phyloP scores from a whole-genome alignment of 192 early-diverging fungal genomes.

The Blastocladiella britannica region DNA sequence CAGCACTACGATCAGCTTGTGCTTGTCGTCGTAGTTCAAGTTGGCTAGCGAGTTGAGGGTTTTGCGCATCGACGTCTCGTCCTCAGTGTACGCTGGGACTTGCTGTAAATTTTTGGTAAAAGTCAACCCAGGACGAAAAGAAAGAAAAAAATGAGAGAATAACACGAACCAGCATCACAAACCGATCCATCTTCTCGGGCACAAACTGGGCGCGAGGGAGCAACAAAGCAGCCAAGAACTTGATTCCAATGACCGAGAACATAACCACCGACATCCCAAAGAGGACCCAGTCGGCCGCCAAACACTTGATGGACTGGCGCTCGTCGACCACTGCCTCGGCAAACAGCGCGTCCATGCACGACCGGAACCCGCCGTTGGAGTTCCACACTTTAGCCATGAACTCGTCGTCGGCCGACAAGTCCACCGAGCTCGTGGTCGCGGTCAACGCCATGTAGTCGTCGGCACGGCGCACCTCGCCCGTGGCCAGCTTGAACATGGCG shows the following conservation, averaged over 20 bases:
- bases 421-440: background rate
- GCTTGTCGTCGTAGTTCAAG: constrained; percentile 88
- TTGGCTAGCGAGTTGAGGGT: constrained; percentile 85
- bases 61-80: constrained; percentile 76
- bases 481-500: background rate
- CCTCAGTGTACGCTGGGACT: constrained; percentile 95
- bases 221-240: constrained; percentile 88
- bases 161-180: constrained; percentile 80
- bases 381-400: background rate
- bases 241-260: constrained; percentile 67
- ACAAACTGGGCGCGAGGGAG: constrained; percentile 36
- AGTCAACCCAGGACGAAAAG: too few relatives aligned
- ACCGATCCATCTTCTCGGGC: constrained; percentile 67
- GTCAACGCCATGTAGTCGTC: background rate
- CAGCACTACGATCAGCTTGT: constrained; percentile 87
- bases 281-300: constrained; percentile 67
- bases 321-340: constrained; percentile 70
- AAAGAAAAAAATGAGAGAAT: too few relatives aligned
- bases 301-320: constrained; percentile 54
- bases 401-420: background rate
- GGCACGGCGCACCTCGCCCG: background rate
- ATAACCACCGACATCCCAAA: constrained; percentile 57
- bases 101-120: too few relatives aligned
- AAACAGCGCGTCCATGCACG: constrained; percentile 64
- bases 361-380: constrained; percentile 20